Evolutionary conservation across 2,329 filamentous ascomycete species (phyloP), one percentile per base, ranked within the genome.

Genomic region (Claviceps sp.): DNA sequence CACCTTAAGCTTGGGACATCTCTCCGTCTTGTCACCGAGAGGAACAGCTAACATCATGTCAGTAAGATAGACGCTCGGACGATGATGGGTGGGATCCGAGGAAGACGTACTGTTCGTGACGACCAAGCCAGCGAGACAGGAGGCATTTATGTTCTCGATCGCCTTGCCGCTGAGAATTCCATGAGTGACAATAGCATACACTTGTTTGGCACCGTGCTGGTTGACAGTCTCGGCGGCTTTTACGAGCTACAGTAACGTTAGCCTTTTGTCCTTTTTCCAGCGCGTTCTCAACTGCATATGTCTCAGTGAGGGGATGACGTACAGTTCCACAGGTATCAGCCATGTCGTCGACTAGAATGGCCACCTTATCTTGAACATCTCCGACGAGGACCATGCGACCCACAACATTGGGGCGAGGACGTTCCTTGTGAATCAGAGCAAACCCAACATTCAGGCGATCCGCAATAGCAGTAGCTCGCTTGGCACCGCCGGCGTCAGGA

Each of bases 281-380:
- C 37, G 9, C 22, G 16, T 30, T 22, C 37, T 26, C 37, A 41
- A n/a, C 13, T 6, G n/a, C 7, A 13, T 5, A 11, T 20, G 13
- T 47, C 48, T 22, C 18, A 2, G 18, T 22, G 4, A 24, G 13
- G 41, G 9, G 11, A 51, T 11, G 30, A 14, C 64, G 51, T 63
- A 70, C 67, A 41, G 88, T 95, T 59, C 89, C 89, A 67, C 90
- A 96, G 4, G 91, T 96, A 65, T 97, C 91, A 37, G 90, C 90
- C 88, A 97, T 96, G 66, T 97, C 91, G 66, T 97, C 91, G 50
- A 98, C 91, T 48, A 98, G 82, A 63, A 98, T 96, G 55, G 91
- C 91, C 34, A 91, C 84, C 72, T 93, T 93, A 71, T 87, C 86
- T 59, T 82, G 79, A 47, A 97, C 93, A 58, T 94, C 89, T 59